Base-by-base conservation (phyloP, 768 basidiomycete species). In the Tulasnella sp. region DNA sequence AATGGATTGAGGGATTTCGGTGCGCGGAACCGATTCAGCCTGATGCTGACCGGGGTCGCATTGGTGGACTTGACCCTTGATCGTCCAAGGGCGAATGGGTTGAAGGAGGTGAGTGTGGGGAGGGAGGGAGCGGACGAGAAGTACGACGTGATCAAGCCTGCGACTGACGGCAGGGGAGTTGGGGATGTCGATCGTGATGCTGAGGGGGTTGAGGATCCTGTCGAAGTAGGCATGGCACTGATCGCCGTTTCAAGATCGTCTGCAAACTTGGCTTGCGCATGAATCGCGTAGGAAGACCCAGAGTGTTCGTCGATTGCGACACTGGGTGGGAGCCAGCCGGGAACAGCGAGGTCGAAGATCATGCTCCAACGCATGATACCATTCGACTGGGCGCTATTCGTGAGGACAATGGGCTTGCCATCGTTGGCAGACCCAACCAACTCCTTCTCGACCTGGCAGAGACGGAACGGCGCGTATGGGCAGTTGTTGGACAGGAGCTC, bases 301-400 rank as follows among this genome's bases (percentile, higher is more conserved):
- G 76, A 75, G 9, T 63, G 65, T 4, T 65, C 64, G 15, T 75
- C 68, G 30, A 62, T 17, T 19, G 27, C 41, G 17, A 41, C 34
- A 38, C 12, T 63, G 2, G 69, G 65, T 7, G 92, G 92, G 2
- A 96, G 76, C 92, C 92, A 94, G 17, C 91, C 92, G 3, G 92
- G 91, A n/a, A 93, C 72, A 15, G 80, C 77, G 2, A 96, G 71
- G 68, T 91, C 83, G 69, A 93, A 94, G 17, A 83, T 74, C 57
- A 91, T 73, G 63, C 85, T 82, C 84, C 90, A 90, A 12, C 71
- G 77, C 78, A 82, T 53, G 79, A 78, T 51, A 17, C 49, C 59
- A 29, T 52, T 62, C 25, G 31, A 24, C 60, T 59, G 57, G 17
- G 30, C 82, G 62, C 83, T 81, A 68, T 84, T 82, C 56, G 72